These are phyloP conservation scores for Parasitella parasitica DNA, from an alignment of 371 early-diverging fungal genomes.

Conservation along the genomic window DNA sequence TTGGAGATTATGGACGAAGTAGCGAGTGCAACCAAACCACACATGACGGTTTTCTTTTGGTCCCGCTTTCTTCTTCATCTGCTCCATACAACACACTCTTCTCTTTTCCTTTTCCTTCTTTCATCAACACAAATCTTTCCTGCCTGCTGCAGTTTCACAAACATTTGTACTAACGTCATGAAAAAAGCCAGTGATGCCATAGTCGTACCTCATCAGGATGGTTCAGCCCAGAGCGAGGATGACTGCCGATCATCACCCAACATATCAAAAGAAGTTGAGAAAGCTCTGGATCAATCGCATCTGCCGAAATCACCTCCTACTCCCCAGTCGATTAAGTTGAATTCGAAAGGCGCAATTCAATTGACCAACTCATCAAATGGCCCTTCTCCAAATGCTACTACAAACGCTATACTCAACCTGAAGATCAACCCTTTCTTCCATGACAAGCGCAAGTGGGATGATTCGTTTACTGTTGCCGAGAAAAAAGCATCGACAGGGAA, in stretches of 20 bases:
- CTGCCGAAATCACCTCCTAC: neutral
- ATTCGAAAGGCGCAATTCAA: conserved; percentile 3
- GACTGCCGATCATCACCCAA: neutral
- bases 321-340: neutral
- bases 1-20: neutral
- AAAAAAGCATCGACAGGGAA: conserved; percentile 25
- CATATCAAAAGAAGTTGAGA: neutral
- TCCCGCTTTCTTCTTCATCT: conserved; percentile 1
- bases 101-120: neutral
- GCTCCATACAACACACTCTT: neutral
- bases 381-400: neutral
- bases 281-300: neutral
- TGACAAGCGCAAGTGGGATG: conserved; percentile 36
- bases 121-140: no score
- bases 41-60: conserved; percentile 22
- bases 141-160: conserved; percentile 17
- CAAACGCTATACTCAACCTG: conserved; percentile 5
- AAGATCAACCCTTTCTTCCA: conserved; percentile 9
- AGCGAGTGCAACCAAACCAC: neutral
- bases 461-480: conserved; percentile 26
- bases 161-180: conserved; percentile 14
- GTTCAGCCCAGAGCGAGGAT: neutral
- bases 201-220: neutral
- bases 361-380: neutral
- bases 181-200: conserved; percentile 10